Evolutionary conservation across 805 yeast genomes (phyloP).

Genomic region (Ogataea henricii): DNA sequence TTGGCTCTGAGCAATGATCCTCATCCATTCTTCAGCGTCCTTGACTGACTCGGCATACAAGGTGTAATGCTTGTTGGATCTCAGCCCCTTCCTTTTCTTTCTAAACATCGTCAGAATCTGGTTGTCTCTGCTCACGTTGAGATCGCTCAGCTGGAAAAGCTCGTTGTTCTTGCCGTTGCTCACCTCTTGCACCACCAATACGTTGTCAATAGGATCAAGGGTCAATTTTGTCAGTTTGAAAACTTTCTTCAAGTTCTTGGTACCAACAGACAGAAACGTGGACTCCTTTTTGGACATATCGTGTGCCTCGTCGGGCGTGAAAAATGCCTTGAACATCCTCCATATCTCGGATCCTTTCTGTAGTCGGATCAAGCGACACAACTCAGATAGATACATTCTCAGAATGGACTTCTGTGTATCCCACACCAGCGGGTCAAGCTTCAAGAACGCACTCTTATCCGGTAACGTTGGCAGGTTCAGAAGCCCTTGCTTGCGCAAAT

Average conservation of each 20-base stretch:
- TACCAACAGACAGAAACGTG: conserved; percentile 30
- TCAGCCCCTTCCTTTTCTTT: conserved; percentile 35
- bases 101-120: conserved; percentile 30
- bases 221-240: conserved; percentile 18
- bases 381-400: conserved; percentile 33
- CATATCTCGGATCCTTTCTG: conserved; percentile 26
- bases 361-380: conserved; percentile 27
- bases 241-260: conserved; percentile 29
- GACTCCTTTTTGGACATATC: conserved; percentile 26
- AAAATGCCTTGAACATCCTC: conserved; percentile 29
- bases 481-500: conserved; percentile 47
- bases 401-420: conserved; percentile 35
- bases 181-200: conserved; percentile 25
- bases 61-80: conserved; percentile 37
- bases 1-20: conserved; percentile 20
- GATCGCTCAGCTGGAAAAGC: conserved; percentile 23
- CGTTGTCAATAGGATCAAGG: conserved; percentile 27
- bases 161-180: conserved; percentile 26
- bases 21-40: conserved; percentile 45
- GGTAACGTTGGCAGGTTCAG: conserved; percentile 30
- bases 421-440: conserved; percentile 36
- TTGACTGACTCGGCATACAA: conserved; percentile 79
- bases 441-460: conserved; percentile 27
- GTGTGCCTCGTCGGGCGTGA: conserved; percentile 31
- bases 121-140: conserved; percentile 23